Percentiles rank a stretch among this genome's conserved stretches.
Conservation (phyloP, 495 filamentous ascomycete genomes). For the Aspergillus olivimuriae region DNA sequence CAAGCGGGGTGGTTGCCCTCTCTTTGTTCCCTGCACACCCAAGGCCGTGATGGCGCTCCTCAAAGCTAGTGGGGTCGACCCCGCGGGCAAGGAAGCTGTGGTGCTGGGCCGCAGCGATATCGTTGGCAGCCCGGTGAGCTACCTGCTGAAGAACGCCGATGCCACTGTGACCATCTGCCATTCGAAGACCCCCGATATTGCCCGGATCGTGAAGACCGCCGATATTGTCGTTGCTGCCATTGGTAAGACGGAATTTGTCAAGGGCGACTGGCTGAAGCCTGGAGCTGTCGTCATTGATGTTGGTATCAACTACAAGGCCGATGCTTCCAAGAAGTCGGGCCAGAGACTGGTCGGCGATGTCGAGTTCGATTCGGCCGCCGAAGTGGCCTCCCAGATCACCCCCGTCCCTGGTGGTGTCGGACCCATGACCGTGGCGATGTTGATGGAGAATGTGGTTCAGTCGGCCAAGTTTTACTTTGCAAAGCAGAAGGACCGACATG, state of each 20-base stretch:
- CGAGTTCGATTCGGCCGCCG: conserved; percentile 76
- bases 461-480: conserved; percentile 77
- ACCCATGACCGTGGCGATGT: conserved; percentile 96
- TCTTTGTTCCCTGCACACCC: conserved; percentile 91
- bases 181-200: conserved; percentile 70
- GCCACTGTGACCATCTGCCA: conserved; percentile 97
- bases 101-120: conserved; percentile 95
- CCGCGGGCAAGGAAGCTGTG: conserved; percentile 86
- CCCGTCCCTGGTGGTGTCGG: conserved; percentile 96
- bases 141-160: conserved; percentile 88
- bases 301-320: conserved; percentile 93
- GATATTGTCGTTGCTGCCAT: conserved; percentile 92
- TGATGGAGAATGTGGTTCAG: conserved; percentile 88
- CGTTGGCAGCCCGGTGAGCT: conserved; percentile 93
- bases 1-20: conserved; percentile 81
- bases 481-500: conserved; percentile 65
- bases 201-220: conserved; percentile 68
- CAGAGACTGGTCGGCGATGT: conserved; percentile 94
- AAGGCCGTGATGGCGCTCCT: conserved; percentile 95
- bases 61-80: conserved; percentile 72
- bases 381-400: conserved; percentile 92
- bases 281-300: conserved; percentile 96
- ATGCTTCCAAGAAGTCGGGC: conserved; percentile 89
- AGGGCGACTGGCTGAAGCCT: conserved; percentile 91
- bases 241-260: conserved; percentile 78